Percentiles rank a stretch among this genome's conserved stretches.
Evolutionary conservation across 192 early-diverging fungal genomes (phyloP).

Genomic region (Umbelopsis isabellina): DNA sequence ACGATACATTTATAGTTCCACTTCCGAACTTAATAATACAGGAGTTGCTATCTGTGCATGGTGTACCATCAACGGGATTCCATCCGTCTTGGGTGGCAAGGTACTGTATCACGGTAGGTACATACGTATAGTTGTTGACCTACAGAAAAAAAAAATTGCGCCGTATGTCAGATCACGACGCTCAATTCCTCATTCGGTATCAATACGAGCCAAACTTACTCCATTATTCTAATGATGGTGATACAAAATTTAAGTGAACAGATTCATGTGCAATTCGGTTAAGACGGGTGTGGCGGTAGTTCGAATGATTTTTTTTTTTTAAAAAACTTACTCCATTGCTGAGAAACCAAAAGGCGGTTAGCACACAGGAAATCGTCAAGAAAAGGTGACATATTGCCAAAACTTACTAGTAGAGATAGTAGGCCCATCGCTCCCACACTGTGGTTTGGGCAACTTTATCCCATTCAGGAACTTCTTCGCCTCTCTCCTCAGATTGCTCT

Average conservation of each 20-base stretch:
- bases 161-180: not conserved
- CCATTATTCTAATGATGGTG: slow-evolving; percentile 24
- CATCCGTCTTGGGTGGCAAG: slow-evolving; percentile 12
- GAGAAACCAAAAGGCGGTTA: not conserved
- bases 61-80: not conserved
- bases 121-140: slow-evolving; percentile 32
- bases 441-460: slow-evolving; percentile 31
- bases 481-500: not conserved
- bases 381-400: not conserved
- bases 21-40: slow-evolving; percentile 19
- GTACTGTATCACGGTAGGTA: slow-evolving; percentile 27
- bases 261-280: not conserved
- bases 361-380: not conserved
- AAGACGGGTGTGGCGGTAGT: no score
- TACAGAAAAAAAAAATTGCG: not conserved
- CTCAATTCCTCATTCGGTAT: not conserved
- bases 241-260: not conserved
- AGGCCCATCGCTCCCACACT: slow-evolving; percentile 30
- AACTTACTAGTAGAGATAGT: slow-evolving; percentile 33
- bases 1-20: slow-evolving; percentile 26
- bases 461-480: slow-evolving; percentile 21
- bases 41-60: not conserved
- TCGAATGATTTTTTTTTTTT: not conserved
- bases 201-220: not conserved
- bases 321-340: slow-evolving; percentile 33